Evolutionary conservation across 305 asterid species (phyloP), one percentile per base, ranked within the genome.

Genomic region (Fraxinus greggii): DNA sequence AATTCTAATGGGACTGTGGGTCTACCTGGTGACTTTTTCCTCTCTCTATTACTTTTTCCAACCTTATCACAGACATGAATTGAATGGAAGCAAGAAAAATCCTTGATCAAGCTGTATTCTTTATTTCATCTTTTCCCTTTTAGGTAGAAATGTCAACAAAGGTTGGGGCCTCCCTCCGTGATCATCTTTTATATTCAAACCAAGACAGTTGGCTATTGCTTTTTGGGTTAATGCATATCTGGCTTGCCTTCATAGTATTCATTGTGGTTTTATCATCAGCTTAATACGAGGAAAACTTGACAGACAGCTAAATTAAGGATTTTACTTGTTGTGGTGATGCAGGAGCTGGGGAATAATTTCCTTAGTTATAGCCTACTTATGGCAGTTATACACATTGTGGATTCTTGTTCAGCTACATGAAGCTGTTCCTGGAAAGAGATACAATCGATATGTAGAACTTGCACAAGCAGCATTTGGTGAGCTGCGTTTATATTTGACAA

Each of bases 311-410:
- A 65, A 65, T 12, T 10, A 24, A 65, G 72, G 72, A 24, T 26
- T 12, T 24, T 65, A n/a, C n/a, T 23, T 63, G 7, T 26, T 26
- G 35, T 23, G 72, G 8, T 51, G 63, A 28, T 84, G 79, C 88
- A 95, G 99, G 98, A 93, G 97, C 79, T 95, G 99, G 98, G 99
- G 99, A 78, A 90, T 93, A 86, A 90, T 95, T 80, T 86, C 97
- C 83, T 85, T 95, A 86, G 89, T 86, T 75, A 85, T 95, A 70
- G 99, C 98, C 48, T 95, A 91, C 87, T 78, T 90, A 70, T 95
- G 99, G 99, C 99, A 95, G 84, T 85, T 95, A 78, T 95, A 95
- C 92, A 95, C 99, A 0, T 61, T 94, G 84, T 93, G 99, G 98
- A 88, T 95, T 85, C 93, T 95, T 21, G 99, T 95, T 84, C 98